A percentile compares a stretch with the other conserved stretches of the same genome.
Conservation (phyloP, 805 yeast genomes). For the Candida hispaniensis region DNA sequence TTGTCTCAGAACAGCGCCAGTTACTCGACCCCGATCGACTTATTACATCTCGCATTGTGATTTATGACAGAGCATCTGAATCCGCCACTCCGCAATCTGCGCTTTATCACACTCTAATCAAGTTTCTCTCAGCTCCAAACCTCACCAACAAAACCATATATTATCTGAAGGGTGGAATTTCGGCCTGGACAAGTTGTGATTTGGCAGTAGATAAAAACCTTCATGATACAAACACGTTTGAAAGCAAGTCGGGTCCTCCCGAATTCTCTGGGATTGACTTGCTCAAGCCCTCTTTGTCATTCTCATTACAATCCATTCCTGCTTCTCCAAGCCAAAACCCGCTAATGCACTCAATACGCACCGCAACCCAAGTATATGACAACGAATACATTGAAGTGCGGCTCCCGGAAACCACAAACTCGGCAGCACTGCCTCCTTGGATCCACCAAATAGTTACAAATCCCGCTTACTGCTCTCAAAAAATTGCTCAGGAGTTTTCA, state of each 20-base stretch:
- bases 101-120: constrained; percentile 23
- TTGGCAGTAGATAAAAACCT: no score
- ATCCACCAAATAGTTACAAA: constrained; percentile 31
- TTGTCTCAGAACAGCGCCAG: constrained; percentile 27
- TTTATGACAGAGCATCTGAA: constrained; percentile 38
- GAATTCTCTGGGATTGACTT: constrained; percentile 13
- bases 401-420: constrained; percentile 19
- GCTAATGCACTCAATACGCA: constrained; percentile 19
- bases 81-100: constrained; percentile 19
- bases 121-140: constrained; percentile 24
- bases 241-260: constrained; percentile 8
- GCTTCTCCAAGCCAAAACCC: constrained; percentile 21
- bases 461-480: constrained; percentile 31
- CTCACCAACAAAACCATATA: constrained; percentile 19
- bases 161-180: constrained; percentile 26
- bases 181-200: constrained; percentile 14
- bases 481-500: constrained; percentile 45
- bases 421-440: constrained; percentile 44
- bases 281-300: constrained; percentile 4
- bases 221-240: constrained; percentile 6
- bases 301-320: constrained; percentile 23
- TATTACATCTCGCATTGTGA: constrained; percentile 27
- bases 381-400: constrained; percentile 21
- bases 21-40: constrained; percentile 20
- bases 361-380: constrained; percentile 23